A percentile compares a stretch with the other conserved stretches of the same genome.
Conservation (phyloP, 2,329 filamentous ascomycete genomes). For the Phoma sp. region DNA sequence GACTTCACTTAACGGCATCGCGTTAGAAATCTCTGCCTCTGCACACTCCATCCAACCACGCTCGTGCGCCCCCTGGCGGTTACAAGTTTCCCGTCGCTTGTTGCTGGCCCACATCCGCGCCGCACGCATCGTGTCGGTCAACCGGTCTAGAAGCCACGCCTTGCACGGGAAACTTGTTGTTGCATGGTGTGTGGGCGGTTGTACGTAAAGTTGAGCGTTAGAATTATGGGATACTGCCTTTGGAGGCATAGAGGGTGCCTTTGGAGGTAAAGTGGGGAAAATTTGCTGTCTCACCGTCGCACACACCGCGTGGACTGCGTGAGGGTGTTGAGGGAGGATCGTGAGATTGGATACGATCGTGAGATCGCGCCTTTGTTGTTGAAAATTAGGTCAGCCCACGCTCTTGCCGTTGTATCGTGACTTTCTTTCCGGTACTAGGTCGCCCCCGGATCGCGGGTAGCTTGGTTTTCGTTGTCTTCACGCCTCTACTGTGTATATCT, state of each 20-base stretch:
- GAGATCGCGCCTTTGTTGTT: constrained; percentile 6
- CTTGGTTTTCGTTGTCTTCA: neutral
- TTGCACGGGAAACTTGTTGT: constrained; percentile 11
- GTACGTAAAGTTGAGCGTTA: constrained; percentile 14
- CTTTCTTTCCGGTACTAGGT: constrained; percentile 11
- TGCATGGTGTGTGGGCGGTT: constrained; percentile 8
- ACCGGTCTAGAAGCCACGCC: neutral
- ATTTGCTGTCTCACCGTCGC: constrained; percentile 16
- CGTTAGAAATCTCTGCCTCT: constrained; percentile 16
- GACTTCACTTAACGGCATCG: constrained; percentile 22
- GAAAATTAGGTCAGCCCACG: constrained; percentile 7
- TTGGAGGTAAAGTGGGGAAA: constrained; percentile 17
- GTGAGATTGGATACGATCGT: constrained; percentile 5
- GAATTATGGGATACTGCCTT: constrained; percentile 10
- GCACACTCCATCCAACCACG: constrained; percentile 1
- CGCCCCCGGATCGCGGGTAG: constrained; percentile 11
- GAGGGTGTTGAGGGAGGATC: constrained; percentile 10
- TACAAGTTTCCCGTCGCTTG: constrained; percentile 17
- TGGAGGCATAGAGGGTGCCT: constrained; percentile 18
- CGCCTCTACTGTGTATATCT: neutral
- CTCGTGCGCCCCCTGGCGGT: constrained; percentile 1
- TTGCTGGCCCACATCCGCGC: neutral
- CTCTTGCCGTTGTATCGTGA: constrained; percentile 4
- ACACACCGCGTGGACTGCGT: constrained; percentile 3
- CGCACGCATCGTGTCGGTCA: neutral